Evolutionary conservation across 2,329 filamentous ascomycete genomes (phyloP).

Genomic region (Geosmithia flava): DNA sequence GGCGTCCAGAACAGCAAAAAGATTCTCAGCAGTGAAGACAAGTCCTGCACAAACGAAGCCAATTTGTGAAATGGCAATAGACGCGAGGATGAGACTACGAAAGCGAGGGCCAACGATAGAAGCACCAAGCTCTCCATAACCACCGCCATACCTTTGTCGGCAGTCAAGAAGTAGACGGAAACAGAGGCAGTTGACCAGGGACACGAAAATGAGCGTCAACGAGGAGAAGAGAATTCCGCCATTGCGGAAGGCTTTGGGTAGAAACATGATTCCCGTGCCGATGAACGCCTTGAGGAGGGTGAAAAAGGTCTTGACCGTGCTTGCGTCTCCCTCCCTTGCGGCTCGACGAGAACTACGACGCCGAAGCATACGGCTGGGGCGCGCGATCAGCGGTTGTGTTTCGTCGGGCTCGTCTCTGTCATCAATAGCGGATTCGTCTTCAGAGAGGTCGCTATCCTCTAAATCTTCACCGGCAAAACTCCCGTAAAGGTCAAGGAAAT

Average conservation of each 20-base stretch:
- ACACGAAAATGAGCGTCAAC: conserved; percentile 52
- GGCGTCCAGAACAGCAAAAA: conserved; percentile 54
- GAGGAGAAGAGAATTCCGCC: conserved; percentile 67
- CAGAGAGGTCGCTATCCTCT: conserved; percentile 31
- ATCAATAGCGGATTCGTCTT: conserved; percentile 44
- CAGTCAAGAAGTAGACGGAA: conserved; percentile 63
- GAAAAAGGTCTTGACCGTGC: conserved; percentile 63
- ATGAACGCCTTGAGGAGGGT: conserved; percentile 69
- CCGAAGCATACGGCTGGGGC: conserved; percentile 26
- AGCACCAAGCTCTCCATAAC: conserved; percentile 63
- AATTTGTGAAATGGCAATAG: conserved; percentile 62
- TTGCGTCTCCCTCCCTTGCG: conserved; percentile 44
- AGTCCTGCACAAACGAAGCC: conserved; percentile 69
- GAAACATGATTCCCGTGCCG: conserved; percentile 71
- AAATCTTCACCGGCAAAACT: conserved; percentile 66
- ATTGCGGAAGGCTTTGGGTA: conserved; percentile 69
- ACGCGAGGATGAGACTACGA: conserved; percentile 53
- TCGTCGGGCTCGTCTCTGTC: conserved; percentile 29
- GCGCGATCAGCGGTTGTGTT: conserved; percentile 39
- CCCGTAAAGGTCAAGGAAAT: conserved; percentile 65
- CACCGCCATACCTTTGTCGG: conserved; percentile 49
- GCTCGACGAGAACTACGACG: conserved; percentile 35
- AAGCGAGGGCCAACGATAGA: conserved; percentile 52
- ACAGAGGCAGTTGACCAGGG: conserved; percentile 54
- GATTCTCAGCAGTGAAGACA: conserved; percentile 67